phyloP scores from a whole-genome alignment of 768 basidiomycete species.

The Tubosaeta sp. region DNA sequence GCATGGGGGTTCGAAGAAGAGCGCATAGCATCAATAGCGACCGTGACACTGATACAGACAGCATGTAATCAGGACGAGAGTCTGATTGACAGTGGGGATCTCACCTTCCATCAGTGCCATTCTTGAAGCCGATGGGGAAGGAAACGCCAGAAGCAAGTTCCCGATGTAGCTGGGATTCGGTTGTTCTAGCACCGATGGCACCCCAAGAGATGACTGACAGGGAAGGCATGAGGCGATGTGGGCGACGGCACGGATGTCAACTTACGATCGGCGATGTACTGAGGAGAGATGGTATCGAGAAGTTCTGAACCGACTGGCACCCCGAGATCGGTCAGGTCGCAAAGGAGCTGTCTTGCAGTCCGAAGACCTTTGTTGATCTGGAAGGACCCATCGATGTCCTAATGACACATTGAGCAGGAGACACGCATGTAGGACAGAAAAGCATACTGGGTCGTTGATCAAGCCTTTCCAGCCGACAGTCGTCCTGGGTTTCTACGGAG shows the following conservation, averaged over 20 bases:
- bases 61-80: neutral
- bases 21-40: conserved; percentile 97
- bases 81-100: conserved; percentile 1
- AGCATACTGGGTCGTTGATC: conserved; percentile 73
- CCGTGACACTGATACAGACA: conserved; percentile 49
- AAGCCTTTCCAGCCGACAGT: conserved; percentile 98
- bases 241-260: conserved; percentile 1
- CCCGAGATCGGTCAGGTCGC: conserved; percentile 85
- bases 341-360: conserved; percentile 81
- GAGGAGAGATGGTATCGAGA: conserved; percentile 80
- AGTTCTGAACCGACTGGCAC: conserved; percentile 94
- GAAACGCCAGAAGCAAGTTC: conserved; percentile 95
- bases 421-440: neutral
- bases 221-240: neutral
- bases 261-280: conserved; percentile 75
- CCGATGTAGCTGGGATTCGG: conserved; percentile 95
- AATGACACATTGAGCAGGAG: neutral
- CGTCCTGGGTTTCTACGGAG: conserved; percentile 82
- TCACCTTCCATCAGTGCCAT: conserved; percentile 92
- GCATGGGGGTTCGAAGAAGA: conserved; percentile 89
- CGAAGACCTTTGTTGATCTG: conserved; percentile 95
- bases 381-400: conserved; percentile 90
- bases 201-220: conserved; percentile 77
- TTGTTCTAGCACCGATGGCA: conserved; percentile 95
- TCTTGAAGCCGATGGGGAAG: conserved; percentile 99